phyloP scores from a whole-genome alignment of 768 basidiomycete species.

The Tylopilus intermedius region DNA sequence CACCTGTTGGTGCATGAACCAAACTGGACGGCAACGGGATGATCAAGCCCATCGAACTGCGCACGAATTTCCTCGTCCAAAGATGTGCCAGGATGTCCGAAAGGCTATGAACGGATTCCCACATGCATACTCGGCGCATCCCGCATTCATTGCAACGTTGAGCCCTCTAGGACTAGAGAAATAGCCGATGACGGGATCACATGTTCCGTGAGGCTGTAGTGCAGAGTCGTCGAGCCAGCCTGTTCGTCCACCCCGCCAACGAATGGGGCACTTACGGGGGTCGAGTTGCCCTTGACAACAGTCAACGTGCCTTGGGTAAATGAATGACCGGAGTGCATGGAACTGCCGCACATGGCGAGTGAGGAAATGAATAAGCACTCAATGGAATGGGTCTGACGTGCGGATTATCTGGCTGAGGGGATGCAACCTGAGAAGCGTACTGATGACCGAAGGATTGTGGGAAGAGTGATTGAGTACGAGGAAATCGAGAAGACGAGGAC shows the following conservation, averaged over 20 bases:
- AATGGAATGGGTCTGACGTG: too few species aligned
- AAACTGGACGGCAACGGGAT: background rate
- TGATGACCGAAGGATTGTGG: conserved; percentile 13
- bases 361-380: background rate
- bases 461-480: conserved; percentile 15
- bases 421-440: background rate
- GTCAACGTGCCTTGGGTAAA: background rate
- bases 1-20: background rate
- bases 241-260: conserved; percentile 18
- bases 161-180: background rate
- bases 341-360: background rate
- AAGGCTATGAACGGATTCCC: background rate
- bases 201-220: background rate
- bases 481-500: background rate
- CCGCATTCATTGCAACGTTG: background rate
- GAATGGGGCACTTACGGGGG: conserved; percentile 1
- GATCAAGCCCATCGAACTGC: conserved; percentile 8
- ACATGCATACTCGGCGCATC: background rate
- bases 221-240: background rate
- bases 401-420: background rate
- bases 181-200: background rate
- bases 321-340: background rate
- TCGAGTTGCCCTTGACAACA: background rate
- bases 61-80: conserved; percentile 20
- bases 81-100: conserved; percentile 8